Base-by-base conservation (phyloP, 306 rosid species). In the Geum urbanum region DNA sequence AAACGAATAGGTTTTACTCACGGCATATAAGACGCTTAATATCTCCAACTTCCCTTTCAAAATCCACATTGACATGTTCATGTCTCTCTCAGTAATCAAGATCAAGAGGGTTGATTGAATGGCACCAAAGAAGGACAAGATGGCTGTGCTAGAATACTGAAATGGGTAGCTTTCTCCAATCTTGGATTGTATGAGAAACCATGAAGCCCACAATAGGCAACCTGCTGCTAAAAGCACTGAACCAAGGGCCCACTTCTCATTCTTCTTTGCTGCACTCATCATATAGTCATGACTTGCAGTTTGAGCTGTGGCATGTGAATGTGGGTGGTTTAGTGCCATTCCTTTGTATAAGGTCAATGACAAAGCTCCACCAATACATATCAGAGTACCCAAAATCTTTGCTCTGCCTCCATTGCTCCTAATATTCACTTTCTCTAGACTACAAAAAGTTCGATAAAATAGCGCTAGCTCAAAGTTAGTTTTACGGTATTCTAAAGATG, bases 151-250 rank as follows among this genome's bases (percentile, higher is more conserved):
- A 67, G 98, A 82, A 78, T 88, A 94, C 66, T 88, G 92, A 69
- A 74, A 88, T 55, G 96, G 89, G 63, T 82, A 90, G 56, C 46
- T 85, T 64, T 81, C 78, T 71, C 94, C 78, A 51, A 90, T 82
- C 75, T 80, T 82, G 64, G 86, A 82, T 83, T 94, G 98, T 77
- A 90, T 79, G 18, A 94, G 87, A 61, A 90, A 92, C 98, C 98
- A 92, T 27, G 97, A 90, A 12, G 94, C 84, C 98, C 98, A 92
- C 77, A 84, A 44, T 61, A 90, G 20, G 77, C 89, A 78, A 46
- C 90, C 94, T 66, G 74, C 77, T 53, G 81, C 71, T 71, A 85
- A 51, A 54, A 88, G 73, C 37, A 80, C 49, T 18, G 98, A 85
- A 63, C 97, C 97, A 35, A 82, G 8, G 8, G 78, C 74, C 97